Conservation (phyloP, 2,329 filamentous ascomycete species). For the Exophiala alcalophila region DNA sequence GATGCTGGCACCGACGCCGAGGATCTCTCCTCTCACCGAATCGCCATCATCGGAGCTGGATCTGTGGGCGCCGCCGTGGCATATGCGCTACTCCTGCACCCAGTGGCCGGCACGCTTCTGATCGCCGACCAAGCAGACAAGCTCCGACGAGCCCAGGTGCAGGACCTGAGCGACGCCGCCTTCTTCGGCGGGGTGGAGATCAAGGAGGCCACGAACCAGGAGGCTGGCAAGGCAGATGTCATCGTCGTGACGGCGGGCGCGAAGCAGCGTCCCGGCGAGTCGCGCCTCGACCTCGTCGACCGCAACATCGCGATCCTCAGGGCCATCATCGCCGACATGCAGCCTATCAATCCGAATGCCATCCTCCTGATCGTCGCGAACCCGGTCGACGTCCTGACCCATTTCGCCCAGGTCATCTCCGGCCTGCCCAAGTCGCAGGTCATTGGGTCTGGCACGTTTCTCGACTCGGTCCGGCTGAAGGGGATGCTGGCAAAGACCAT, state of each 20-base stretch:
- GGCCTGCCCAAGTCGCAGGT: conserved; percentile 50
- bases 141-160: conserved; percentile 48
- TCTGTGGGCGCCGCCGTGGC: conserved; percentile 52
- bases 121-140: conserved; percentile 51
- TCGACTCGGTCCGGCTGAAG: conserved; percentile 51
- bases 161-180: conserved; percentile 53
- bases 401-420: conserved; percentile 47
- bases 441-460: conserved; percentile 52
- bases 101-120: conserved; percentile 49
- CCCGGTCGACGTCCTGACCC: conserved; percentile 56
- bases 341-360: conserved; percentile 39
- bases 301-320: conserved; percentile 49
- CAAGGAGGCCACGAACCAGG: neutral
- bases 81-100: conserved; percentile 51
- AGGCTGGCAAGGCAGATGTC: neutral
- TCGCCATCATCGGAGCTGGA: conserved; percentile 52
- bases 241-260: neutral
- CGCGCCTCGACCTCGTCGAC: conserved; percentile 45
- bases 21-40: too few species aligned
- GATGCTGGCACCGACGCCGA: too few species aligned
- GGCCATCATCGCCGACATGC: conserved; percentile 47
- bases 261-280: conserved; percentile 38
- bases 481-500: conserved; percentile 10
- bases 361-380: conserved; percentile 54
- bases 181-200: conserved; percentile 35